These are phyloP conservation scores for Galerina sulciceps DNA, from an alignment of 768 basidiomycete genomes.

Conservation along the genomic window DNA sequence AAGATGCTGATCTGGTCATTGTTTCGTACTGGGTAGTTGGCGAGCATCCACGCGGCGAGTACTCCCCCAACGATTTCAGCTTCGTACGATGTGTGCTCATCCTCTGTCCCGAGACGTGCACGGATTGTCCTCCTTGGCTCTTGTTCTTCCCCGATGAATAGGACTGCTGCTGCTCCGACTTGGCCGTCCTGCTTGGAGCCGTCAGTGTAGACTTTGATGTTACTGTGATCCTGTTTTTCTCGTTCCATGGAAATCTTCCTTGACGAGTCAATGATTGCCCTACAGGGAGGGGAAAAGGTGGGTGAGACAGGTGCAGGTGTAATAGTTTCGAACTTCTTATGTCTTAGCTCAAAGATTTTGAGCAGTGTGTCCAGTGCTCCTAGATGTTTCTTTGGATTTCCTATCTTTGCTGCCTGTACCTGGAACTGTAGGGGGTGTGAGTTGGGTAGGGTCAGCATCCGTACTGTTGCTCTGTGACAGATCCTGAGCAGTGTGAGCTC, in stretches of 20 bases:
- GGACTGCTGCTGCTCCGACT: conserved; percentile 24
- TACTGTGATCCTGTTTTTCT: neutral
- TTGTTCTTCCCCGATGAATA: neutral
- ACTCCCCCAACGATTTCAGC: conserved; percentile 24
- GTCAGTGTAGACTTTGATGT: conserved; percentile 13
- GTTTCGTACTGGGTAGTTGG: neutral
- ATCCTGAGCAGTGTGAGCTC: conserved; percentile 9
- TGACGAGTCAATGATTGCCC: neutral
- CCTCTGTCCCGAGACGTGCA: conserved; percentile 16
- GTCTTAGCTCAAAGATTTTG: neutral
- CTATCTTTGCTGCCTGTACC: neutral
- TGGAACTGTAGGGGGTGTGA: neutral
- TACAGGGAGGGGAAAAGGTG: too few species aligned
- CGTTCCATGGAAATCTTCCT: neutral
- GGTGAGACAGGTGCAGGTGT: neutral
- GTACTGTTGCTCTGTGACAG: conserved; percentile 6
- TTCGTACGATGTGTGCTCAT: conserved; percentile 22
- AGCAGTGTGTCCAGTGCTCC: neutral
- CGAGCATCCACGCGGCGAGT: conserved; percentile 20
- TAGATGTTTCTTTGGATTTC: neutral
- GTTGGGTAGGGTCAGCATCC: conserved; percentile 6
- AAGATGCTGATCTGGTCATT: conserved; percentile 6
- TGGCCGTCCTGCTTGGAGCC: conserved; percentile 5
- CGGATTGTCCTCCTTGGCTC: neutral
- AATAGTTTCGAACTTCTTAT: neutral